Conservation (phyloP, 2,329 filamentous ascomycete species). For the Aspergillus flavus region DNA sequence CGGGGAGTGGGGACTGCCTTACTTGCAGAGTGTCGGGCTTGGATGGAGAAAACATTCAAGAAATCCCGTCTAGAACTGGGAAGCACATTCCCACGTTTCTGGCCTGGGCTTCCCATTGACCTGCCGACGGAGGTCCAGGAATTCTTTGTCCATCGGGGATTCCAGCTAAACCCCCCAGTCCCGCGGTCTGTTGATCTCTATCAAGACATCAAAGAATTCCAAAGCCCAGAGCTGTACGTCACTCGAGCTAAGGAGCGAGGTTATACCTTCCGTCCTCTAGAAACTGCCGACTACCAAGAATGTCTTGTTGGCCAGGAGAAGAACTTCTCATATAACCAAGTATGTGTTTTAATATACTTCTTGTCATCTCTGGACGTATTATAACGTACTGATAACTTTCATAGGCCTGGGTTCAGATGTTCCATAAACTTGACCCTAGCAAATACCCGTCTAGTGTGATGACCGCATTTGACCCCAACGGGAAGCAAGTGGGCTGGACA, state of each 20-base stretch:
- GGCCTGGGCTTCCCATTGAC: conserved; percentile 48
- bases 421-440: conserved; percentile 37
- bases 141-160: conserved; percentile 49
- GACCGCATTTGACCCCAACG: conserved; percentile 42
- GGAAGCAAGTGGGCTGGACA: conserved; percentile 49
- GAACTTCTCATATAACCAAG: conserved; percentile 42
- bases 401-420: conserved; percentile 47
- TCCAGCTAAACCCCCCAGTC: conserved; percentile 29
- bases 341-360: conserved; percentile 19
- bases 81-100: conserved; percentile 48
- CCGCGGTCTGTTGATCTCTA: conserved; percentile 43
- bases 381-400: neutral
- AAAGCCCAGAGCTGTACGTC: conserved; percentile 39
- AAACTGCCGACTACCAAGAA: conserved; percentile 39
- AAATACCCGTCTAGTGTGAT: conserved; percentile 45
- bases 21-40: conserved; percentile 32
- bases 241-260: conserved; percentile 37
- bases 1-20: conserved; percentile 45
- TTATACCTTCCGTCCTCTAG: conserved; percentile 41
- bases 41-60: conserved; percentile 28
- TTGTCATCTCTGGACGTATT: neutral
- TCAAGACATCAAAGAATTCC: conserved; percentile 40
- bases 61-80: conserved; percentile 29
- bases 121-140: conserved; percentile 36
- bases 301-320: conserved; percentile 43